Base-by-base conservation (phyloP, 768 basidiomycete species). In the Grammothele lineata region DNA sequence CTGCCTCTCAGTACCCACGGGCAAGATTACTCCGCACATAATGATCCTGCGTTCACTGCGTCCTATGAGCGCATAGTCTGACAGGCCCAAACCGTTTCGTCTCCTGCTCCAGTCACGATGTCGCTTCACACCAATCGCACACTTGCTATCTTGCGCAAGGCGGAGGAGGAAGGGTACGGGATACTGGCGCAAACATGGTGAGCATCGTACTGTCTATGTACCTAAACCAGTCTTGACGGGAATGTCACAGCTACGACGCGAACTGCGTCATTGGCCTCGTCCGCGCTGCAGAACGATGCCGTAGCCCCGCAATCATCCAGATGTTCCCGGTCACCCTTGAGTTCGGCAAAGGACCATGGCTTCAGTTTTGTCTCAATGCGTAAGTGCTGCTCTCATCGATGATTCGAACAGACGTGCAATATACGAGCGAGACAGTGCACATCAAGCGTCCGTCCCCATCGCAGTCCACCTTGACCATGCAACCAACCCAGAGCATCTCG, bases 401-500 rank as follows among this genome's bases (percentile, higher is more conserved):
- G 30, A 9, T 32, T 8, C 30, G 56, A 34, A 40, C 27, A 32
- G 17, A 27, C 26, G 19, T 23, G n/a, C 14, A 7, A 24, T 18
- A 17, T 1, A n/a, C 17, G 17, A 44, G 17, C 19, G 19, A 32
- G 18, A 1, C 41, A 74, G 72, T 35, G 71, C 72, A 6, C 72
- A 71, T 43, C 63, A 68, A 43, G 71, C 73, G 9, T 68, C 70
- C n/a, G 73, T 75, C 1, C 73, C 73, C 0, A 74, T 76, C 42
- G 66, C 73, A 0, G 73, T 75, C 12, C 70, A 76, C 51, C 66
- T 76, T 10, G 73, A 74, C 51, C 74, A 76, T 51, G 74, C 74
- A 7, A 73, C 72, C 5, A 70, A 74, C 40, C 64, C 64, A 1
- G 70, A 73, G 27, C 71, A 76, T 47, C 54, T 76, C 9, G 71